Base-by-base conservation (phyloP, 1,284 basidiomycete genomes). In the Fomitopsis palustris region DNA sequence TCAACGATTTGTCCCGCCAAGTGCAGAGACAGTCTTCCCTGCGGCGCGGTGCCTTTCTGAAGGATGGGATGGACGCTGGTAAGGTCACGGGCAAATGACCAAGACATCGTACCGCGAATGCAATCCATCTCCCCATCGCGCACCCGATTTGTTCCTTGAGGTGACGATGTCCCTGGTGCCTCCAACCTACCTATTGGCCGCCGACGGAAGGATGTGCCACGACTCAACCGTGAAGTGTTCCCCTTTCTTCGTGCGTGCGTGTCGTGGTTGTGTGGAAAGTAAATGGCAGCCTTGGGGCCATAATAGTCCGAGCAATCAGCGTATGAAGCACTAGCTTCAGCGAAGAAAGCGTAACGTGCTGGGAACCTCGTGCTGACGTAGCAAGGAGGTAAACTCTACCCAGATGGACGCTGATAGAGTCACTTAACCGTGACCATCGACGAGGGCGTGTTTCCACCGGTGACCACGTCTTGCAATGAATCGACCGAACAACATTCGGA, bases 91-190 rank as follows among this genome's bases (percentile, higher is more conserved):
- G 29, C 37, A 14, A 56, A 37, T 47, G 55, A 51, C 55, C 55
- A 45, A 56, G 31, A 41, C 56, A 49, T 53, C 47, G 51, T 49
- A 57, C 35, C 35, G 27, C 43, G 25, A 49, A 56, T 33, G 56
- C 23, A 38, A 42, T 35, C 45, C 43, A 51, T 56, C 55, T 47
- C 19, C 12, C 33, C 55, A 23, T 42, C 47, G 9, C 45, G 16
- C 29, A 16, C 49, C 31, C 33, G 17, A 37, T 52, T 52, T 37
- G 49, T 31, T 14, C 31, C 25, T 21, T 16, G 16, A 4, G 23
- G 49, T 52, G 19, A 52, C 49, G 21, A 21, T 19, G 27, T 31
- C 33, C 31, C 31, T 52, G 19, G 49, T 52, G 31, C 31, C 31
- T 47, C 29, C 45, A 29, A 27, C 23, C 25, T 47, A 9, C 23